Conservation (phyloP, 2,329 filamentous ascomycete genomes). For the Ascomycota sp. region DNA sequence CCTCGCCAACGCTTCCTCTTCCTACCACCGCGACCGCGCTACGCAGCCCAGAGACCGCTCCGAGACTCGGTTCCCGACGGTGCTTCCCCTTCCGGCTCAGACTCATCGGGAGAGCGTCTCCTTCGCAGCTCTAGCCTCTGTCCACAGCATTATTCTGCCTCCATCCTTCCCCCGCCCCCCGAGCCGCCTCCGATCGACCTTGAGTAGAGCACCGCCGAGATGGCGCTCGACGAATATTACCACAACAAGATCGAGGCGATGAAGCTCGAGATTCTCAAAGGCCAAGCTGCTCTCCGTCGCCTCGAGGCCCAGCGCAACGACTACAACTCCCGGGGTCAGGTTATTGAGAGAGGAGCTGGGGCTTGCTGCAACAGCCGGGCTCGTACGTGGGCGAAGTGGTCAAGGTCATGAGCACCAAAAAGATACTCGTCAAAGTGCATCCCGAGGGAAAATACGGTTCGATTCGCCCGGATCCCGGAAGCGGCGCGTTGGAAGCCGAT, state of each 20-base stretch:
- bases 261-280: constrained; percentile 99
- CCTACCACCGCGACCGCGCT: too few species aligned
- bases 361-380: constrained; percentile 83
- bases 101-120: too few species aligned
- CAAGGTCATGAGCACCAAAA: constrained; percentile 99
- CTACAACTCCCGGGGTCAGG: constrained; percentile 94
- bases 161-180: not conserved
- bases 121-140: too few species aligned
- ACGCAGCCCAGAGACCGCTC: too few species aligned
- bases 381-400: constrained; percentile 99
- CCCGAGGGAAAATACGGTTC: constrained; percentile 98
- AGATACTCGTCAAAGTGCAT: constrained; percentile 96
- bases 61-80: too few species aligned
- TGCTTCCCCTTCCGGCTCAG: too few species aligned
- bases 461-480: constrained; percentile 10
- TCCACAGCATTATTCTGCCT: not conserved
- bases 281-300: constrained; percentile 82
- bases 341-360: constrained; percentile 89
- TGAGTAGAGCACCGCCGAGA: constrained; percentile 24
- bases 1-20: too few species aligned
- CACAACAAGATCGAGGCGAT: constrained; percentile 99
- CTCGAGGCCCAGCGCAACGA: constrained; percentile 97
- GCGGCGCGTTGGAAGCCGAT: not conserved
- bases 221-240: constrained; percentile 99
- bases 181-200: not conserved